Evolutionary conservation across 306 rosid genomes (phyloP).

Genomic region (Quercus variabilis): DNA sequence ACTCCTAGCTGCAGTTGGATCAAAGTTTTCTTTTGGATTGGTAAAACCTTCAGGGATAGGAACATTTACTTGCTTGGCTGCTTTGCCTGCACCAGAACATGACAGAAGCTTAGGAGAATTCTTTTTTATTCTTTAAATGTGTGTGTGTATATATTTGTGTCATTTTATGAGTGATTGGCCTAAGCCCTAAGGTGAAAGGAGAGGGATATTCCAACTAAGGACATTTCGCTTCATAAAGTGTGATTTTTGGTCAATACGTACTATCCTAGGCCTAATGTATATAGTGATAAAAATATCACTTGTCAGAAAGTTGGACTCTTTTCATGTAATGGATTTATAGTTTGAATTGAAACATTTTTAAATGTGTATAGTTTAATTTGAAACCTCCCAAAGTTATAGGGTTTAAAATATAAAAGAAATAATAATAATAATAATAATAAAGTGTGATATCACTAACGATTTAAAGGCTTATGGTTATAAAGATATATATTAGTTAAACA

Average conservation of each 20-base stretch:
- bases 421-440: too few relatives aligned
- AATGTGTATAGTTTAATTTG: too few relatives aligned
- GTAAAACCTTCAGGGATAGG: conserved; percentile 73
- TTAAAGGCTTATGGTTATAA: too few relatives aligned
- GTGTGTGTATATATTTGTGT: background rate
- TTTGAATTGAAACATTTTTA: too few relatives aligned
- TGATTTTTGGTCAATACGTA: too few relatives aligned
- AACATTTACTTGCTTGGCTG: conserved; percentile 57
- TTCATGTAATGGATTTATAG: conserved; percentile 17
- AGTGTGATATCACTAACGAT: too few relatives aligned
- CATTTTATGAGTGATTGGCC: background rate
- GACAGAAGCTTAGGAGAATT: background rate
- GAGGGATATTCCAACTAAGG: background rate
- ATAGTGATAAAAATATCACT: conserved; percentile 22
- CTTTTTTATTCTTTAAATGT: too few relatives aligned
- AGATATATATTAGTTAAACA: too few relatives aligned
- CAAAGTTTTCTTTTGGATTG: conserved; percentile 55
- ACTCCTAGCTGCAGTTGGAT: conserved; percentile 74
- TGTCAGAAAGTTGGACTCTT: conserved; percentile 75
- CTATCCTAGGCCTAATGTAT: too few relatives aligned
- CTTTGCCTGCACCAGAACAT: conserved; percentile 48
- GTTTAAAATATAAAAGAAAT: too few relatives aligned
- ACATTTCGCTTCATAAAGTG: too few relatives aligned
- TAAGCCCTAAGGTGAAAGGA: background rate
- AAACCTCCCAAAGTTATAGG: too few relatives aligned